Evolutionary conservation across 169 alveolate species (phyloP).

Genomic region (Plasmodium cynomolgi): DNA sequence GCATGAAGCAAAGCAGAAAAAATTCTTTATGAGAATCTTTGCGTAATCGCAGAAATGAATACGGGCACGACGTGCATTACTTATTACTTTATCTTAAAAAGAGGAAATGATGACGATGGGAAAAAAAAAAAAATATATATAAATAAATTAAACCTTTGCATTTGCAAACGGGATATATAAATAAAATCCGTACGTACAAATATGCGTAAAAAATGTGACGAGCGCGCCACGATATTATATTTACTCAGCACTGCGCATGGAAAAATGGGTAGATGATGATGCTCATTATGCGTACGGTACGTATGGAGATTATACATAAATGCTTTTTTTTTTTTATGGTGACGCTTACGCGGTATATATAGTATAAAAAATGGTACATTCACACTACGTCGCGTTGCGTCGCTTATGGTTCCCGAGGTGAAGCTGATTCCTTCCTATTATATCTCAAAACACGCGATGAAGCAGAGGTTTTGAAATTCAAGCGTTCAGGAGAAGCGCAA

Average conservation of each 20-base stretch:
- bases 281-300: not conserved
- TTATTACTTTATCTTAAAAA: not conserved
- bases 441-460: not conserved
- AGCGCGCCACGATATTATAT: not conserved
- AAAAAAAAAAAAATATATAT: no score
- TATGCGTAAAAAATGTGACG: not conserved
- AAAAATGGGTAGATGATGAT: not conserved
- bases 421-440: not conserved
- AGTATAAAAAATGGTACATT: not conserved
- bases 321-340: not conserved
- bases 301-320: not conserved
- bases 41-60: not conserved
- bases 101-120: not conserved
- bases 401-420: not conserved
- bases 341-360: not conserved
- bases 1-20: not conserved
- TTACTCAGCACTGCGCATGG: not conserved
- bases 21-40: no score
- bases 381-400: not conserved
- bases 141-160: not conserved
- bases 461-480: not conserved
- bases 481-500: not conserved
- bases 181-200: not conserved
- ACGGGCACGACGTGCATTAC: not conserved
- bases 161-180: not conserved